Conservation (phyloP, 495 filamentous ascomycete genomes). For the Chaetomidium leptoderma region DNA sequence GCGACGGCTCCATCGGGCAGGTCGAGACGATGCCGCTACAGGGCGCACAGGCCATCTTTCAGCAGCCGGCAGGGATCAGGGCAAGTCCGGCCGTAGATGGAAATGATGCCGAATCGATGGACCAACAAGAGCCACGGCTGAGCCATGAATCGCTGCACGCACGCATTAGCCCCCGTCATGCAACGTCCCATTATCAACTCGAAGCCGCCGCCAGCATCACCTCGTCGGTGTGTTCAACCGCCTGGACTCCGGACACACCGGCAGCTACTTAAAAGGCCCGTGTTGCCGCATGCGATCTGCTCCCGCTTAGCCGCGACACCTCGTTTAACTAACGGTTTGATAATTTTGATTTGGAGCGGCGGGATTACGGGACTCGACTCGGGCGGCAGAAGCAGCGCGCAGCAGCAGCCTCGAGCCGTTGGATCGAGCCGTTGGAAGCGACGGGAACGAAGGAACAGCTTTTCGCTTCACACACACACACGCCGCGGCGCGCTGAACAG, state of each 20-base stretch:
- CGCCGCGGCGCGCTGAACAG: too few relatives aligned
- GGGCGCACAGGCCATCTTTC: not conserved
- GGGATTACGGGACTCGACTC: not conserved
- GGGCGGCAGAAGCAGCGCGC: not conserved
- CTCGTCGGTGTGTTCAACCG: too few relatives aligned
- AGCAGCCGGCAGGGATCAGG: too few relatives aligned
- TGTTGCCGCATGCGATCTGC: conserved; percentile 5
- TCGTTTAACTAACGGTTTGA: too few relatives aligned
- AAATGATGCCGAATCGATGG: too few relatives aligned
- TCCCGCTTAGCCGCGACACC: conserved; percentile 2
- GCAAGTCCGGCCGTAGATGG: too few relatives aligned
- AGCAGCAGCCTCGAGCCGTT: not conserved
- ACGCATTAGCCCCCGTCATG: not conserved
- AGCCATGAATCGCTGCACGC: too few relatives aligned
- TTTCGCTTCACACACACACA: too few relatives aligned
- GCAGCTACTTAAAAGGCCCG: conserved; percentile 2
- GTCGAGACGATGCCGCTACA: not conserved
- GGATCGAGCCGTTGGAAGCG: too few relatives aligned
- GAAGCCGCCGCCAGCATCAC: not conserved
- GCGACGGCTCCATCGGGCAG: not conserved
- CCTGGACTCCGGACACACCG: not conserved
- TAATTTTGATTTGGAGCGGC: not conserved
- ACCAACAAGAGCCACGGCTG: too few relatives aligned
- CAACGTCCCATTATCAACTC: not conserved
- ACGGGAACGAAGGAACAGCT: not conserved